These are phyloP conservation scores for Ehretia macrophylla DNA, from an alignment of 257 asterid species.

Conservation along the genomic window DNA sequence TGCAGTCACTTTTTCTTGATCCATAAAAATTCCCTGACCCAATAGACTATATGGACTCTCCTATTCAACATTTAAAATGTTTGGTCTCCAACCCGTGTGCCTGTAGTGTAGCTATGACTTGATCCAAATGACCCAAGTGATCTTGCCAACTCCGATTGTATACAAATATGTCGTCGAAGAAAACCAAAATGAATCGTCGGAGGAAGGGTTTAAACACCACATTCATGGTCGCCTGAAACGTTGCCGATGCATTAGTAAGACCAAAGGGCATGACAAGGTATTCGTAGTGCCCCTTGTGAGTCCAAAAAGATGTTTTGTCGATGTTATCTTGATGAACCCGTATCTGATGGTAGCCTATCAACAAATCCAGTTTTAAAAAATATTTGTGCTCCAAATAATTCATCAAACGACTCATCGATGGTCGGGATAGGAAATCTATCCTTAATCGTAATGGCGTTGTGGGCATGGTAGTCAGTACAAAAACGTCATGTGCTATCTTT, in stretches of 20 bases:
- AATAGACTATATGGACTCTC: neutral
- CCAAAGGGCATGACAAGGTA: no score
- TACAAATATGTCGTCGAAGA: neutral
- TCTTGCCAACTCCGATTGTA: neutral
- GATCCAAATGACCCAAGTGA: neutral
- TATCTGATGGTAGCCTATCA: neutral
- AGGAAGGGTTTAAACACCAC: neutral
- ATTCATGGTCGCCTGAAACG: neutral
- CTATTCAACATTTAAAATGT: neutral
- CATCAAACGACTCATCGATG: slow-evolving; percentile 2
- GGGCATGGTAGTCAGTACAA: neutral
- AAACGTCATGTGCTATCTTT: neutral
- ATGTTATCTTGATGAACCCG: no score
- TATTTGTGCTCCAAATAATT: neutral
- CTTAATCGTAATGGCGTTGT: neutral
- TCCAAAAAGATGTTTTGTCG: neutral
- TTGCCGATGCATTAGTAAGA: neutral
- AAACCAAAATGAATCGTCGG: neutral
- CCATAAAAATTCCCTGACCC: neutral
- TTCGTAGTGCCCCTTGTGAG: neutral
- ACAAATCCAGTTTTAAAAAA: no score
- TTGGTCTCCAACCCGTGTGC: neutral
- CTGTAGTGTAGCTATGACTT: neutral
- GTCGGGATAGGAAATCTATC: neutral
- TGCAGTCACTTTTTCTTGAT: neutral